Percentiles rank a stretch among this genome's conserved stretches.
Evolutionary conservation across 2,329 filamentous ascomycete genomes (phyloP).

Genomic region (Xylaria sp.): DNA sequence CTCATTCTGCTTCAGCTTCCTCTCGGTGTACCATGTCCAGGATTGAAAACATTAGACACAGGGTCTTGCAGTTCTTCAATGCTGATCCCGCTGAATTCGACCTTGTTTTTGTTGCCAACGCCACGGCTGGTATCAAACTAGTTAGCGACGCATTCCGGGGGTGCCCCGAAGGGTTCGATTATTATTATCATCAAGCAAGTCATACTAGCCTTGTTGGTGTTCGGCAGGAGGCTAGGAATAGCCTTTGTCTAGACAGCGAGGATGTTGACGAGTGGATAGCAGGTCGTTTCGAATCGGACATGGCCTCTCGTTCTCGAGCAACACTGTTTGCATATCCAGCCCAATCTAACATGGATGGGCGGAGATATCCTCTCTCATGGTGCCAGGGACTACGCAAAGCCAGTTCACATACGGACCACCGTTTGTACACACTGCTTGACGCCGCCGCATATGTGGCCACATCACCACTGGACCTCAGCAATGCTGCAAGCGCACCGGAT

Average conservation of each 20-base stretch:
- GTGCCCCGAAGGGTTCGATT: constrained; percentile 76
- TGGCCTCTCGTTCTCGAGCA: constrained; percentile 42
- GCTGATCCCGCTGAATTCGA: constrained; percentile 86
- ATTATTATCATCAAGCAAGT: constrained; percentile 82
- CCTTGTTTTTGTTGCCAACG: constrained; percentile 73
- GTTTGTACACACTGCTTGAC: constrained; percentile 78
- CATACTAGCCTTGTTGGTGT: constrained; percentile 90
- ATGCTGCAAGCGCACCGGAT: constrained; percentile 73
- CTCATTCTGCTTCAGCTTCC: constrained; percentile 84
- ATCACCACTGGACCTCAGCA: constrained; percentile 75
- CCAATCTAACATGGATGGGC: constrained; percentile 93
- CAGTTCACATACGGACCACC: constrained; percentile 41
- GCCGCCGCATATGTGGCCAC: constrained; percentile 85
- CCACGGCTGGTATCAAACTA: constrained; percentile 71
- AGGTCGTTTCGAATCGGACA: constrained; percentile 45
- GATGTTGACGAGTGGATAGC: constrained; percentile 74
- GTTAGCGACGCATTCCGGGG: constrained; percentile 79
- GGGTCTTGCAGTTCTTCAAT: constrained; percentile 79
- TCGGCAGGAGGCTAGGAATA: constrained; percentile 73
- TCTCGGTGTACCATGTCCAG: constrained; percentile 80
- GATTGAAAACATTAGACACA: constrained; percentile 79
- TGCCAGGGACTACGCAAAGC: constrained; percentile 57
- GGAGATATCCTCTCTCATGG: constrained; percentile 78
- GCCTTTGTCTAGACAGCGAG: constrained; percentile 72
- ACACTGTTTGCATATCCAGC: constrained; percentile 82